These are phyloP conservation scores for Lizonia empirigonia DNA, from an alignment of 2,329 filamentous ascomycete genomes.

Conservation along the genomic window DNA sequence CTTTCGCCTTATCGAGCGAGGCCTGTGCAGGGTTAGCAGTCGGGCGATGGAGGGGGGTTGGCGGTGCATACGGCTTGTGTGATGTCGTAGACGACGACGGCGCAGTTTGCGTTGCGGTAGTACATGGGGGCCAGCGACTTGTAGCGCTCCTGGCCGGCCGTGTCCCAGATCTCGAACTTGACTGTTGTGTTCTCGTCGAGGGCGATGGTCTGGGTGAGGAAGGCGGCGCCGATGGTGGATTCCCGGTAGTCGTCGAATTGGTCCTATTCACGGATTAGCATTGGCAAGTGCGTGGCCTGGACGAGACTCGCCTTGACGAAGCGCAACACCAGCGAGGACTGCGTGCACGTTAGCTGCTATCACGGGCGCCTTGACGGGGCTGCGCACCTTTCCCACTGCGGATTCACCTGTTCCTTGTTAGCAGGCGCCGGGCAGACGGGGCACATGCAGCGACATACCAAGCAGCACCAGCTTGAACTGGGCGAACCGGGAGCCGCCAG, in stretches of 20 bases:
- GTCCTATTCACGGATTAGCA: constrained; percentile 63
- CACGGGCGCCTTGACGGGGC: constrained; percentile 33
- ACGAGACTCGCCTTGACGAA: constrained; percentile 92
- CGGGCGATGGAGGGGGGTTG: constrained; percentile 16
- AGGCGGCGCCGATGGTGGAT: constrained; percentile 97
- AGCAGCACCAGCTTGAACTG: constrained; percentile 99
- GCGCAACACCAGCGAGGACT: constrained; percentile 97
- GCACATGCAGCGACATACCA: constrained; percentile 63
- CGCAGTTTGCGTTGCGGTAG: constrained; percentile 99
- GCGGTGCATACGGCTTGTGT: constrained; percentile 83
- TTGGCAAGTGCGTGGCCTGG: background rate
- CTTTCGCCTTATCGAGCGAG: constrained; percentile 97
- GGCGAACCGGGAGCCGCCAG: constrained; percentile 78
- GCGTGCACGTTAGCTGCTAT: constrained; percentile 36
- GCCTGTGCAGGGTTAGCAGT: constrained; percentile 62
- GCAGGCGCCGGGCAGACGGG: constrained; percentile 3
- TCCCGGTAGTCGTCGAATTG: constrained; percentile 99
- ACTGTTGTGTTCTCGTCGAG: constrained; percentile 98
- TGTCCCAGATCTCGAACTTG: constrained; percentile 97
- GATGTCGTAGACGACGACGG: constrained; percentile 98
- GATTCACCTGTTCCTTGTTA: constrained; percentile 77
- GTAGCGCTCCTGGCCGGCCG: constrained; percentile 96
- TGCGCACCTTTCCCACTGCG: constrained; percentile 90
- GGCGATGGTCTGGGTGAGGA: constrained; percentile 97
- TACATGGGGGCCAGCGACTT: constrained; percentile 99